Base-by-base conservation (phyloP, 345 rosid genomes). In the Eucalyptus pauciflora region DNA sequence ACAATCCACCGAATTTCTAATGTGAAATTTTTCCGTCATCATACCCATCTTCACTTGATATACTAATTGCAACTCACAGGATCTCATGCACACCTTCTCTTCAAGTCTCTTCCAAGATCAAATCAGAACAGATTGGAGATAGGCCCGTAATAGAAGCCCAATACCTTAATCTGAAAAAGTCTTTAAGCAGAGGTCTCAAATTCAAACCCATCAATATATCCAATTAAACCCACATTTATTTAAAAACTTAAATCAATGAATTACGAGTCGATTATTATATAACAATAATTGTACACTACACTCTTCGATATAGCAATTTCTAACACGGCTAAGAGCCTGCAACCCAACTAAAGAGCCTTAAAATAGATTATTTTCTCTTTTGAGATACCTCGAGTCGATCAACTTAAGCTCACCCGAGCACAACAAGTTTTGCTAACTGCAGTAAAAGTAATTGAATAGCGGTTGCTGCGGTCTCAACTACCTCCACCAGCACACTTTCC, bases 131-230 rank as follows among this genome's bases (percentile, higher is more conserved):
- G 0, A 52, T 8, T 52, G 25, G 25, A 52, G 10, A 3, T 64
- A 69, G 1, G 24, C 11, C 0, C 3, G 2, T 31, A 8, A 10
- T 8, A 69, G 0, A 16, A 31, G 6, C 6, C 14, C 27, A 7
- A 71, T 18, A 71, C 13, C 43, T 31, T 31, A 18, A 8, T 69
- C 7, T 2, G 7, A 9, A 69, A 10, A 69, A 4, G 1, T 16
- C 12, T 31, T 18, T 16, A 31, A 69, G 3, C 0, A 2, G 5
- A 3, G 0, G 24, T 1, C 43, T 3, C 10, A 31, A 31, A 31
- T 71, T 16, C 0, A 9, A 13, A 20, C 0, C 3, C 8, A 0
- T 71, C 14, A 71, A 71, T 4, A 37, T 18, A 37, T 37, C 0
- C 1, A 1, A 1, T 67, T 67, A 17, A 9, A 67, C 2, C 5